Conservation (phyloP, 768 basidiomycete species). For the Kwoniella newhampshirensis region DNA sequence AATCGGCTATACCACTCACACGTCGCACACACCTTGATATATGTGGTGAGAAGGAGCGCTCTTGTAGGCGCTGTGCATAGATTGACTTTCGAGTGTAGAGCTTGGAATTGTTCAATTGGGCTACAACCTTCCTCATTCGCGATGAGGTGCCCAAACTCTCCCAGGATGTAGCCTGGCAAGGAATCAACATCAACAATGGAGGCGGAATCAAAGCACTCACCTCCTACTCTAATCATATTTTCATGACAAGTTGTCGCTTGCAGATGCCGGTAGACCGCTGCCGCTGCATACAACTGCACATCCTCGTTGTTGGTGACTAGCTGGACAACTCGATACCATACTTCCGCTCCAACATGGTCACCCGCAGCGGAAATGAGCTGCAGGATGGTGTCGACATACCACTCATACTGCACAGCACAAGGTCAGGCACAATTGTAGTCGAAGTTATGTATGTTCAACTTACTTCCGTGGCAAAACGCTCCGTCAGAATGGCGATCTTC, state of each 20-base stretch:
- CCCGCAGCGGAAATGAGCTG: constrained; percentile 94
- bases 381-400: constrained; percentile 98
- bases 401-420: constrained; percentile 72
- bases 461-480: constrained; percentile 84
- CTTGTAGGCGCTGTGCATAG: constrained; percentile 89
- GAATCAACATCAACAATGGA: constrained; percentile 8
- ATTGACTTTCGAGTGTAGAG: constrained; percentile 90
- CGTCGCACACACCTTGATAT: constrained; percentile 66
- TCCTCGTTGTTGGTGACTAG: constrained; percentile 99
- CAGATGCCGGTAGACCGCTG: constrained; percentile 85
- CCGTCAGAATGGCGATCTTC: constrained; percentile 97
- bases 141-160: constrained; percentile 96
- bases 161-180: constrained; percentile 80
- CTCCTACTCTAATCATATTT: constrained; percentile 84
- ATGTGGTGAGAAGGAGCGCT: constrained; percentile 88
- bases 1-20: background rate
- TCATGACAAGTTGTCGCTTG: constrained; percentile 72
- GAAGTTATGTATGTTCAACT: constrained; percentile 2
- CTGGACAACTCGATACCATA: constrained; percentile 98
- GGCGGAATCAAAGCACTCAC: constrained; percentile 56
- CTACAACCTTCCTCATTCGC: constrained; percentile 92
- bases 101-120: constrained; percentile 89
- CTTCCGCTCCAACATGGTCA: constrained; percentile 98
- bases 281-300: constrained; percentile 91
- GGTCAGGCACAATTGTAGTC: background rate